A percentile compares a stretch with the other conserved stretches of the same genome.
phyloP scores from a whole-genome alignment of 225 moss, liverwort and hornwort species.

The Lunularia cruciata region DNA sequence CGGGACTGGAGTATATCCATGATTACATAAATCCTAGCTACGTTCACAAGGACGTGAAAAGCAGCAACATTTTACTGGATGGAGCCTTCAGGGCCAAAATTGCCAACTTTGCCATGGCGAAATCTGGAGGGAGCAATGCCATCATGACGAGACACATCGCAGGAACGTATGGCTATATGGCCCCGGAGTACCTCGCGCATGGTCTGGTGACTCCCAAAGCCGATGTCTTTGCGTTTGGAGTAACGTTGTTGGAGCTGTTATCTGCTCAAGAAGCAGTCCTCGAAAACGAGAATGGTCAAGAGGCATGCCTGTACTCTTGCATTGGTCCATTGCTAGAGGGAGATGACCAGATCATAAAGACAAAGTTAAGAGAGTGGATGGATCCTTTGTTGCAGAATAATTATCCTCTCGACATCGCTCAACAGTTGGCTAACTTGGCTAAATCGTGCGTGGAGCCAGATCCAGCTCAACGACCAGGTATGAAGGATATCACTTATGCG shows the following conservation, averaged over 20 bases:
- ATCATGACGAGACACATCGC: constrained; percentile 68
- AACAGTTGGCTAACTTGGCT: constrained; percentile 56
- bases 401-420: constrained; percentile 60
- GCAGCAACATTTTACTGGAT: constrained; percentile 75
- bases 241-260: constrained; percentile 74
- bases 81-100: constrained; percentile 69
- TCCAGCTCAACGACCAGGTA: constrained; percentile 58
- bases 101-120: constrained; percentile 79
- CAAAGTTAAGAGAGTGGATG: constrained; percentile 57
- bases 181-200: constrained; percentile 80
- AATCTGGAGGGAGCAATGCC: constrained; percentile 37
- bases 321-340: constrained; percentile 48
- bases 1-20: constrained; percentile 82
- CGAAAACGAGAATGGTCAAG: constrained; percentile 47
- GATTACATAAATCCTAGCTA: constrained; percentile 71
- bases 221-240: constrained; percentile 81
- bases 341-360: constrained; percentile 38
- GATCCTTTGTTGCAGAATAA: constrained; percentile 53
- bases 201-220: constrained; percentile 61
- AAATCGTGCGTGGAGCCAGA: constrained; percentile 59
- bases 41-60: constrained; percentile 83
- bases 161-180: constrained; percentile 85
- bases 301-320: constrained; percentile 45
- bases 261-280: constrained; percentile 86
- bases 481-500: constrained; percentile 63